Evolutionary conservation across 257 asterid species (phyloP).

Genomic region (Thymus quinquecostatus): DNA sequence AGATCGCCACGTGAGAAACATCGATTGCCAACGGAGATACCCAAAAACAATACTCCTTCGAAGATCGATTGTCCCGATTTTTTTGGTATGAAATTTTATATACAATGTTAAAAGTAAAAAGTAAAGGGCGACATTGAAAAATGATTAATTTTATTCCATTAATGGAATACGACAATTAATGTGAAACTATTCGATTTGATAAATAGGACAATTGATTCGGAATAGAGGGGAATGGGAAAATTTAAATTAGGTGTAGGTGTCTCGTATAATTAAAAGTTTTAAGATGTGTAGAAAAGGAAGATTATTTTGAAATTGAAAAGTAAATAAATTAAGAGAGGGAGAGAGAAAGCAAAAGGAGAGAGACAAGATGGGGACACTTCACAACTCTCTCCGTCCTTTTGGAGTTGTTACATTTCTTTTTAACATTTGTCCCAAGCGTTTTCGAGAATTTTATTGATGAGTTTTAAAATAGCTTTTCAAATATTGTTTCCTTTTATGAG

Average conservation of each 20-base stretch:
- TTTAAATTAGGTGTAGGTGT: background rate
- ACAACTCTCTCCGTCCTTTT: too few relatives aligned
- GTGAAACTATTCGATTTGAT: background rate
- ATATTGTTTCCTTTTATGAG: too few relatives aligned
- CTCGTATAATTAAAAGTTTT: background rate
- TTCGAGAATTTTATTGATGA: too few relatives aligned
- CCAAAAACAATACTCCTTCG: background rate
- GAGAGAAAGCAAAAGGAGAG: slow-evolving; percentile 34
- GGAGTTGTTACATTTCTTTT: too few relatives aligned
- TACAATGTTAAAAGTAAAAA: background rate
- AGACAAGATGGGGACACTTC: slow-evolving; percentile 38
- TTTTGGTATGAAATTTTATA: background rate
- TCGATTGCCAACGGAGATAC: slow-evolving; percentile 30
- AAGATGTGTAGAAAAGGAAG: slow-evolving; percentile 2
- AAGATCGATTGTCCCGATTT: too few relatives aligned
- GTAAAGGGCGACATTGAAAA: too few relatives aligned
- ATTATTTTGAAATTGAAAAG: slow-evolving; percentile 5
- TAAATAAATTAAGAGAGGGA: background rate
- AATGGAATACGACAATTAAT: too few relatives aligned
- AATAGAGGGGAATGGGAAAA: background rate
- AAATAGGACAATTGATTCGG: background rate
- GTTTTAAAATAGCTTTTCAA: too few relatives aligned
- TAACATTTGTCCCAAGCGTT: too few relatives aligned
- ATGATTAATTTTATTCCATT: too few relatives aligned
- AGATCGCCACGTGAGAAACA: slow-evolving; percentile 33